Percentiles rank a stretch among this genome's conserved stretches.
phyloP scores from a whole-genome alignment of 1,139 yeast genomes.

The Geotrichum europaeum region DNA sequence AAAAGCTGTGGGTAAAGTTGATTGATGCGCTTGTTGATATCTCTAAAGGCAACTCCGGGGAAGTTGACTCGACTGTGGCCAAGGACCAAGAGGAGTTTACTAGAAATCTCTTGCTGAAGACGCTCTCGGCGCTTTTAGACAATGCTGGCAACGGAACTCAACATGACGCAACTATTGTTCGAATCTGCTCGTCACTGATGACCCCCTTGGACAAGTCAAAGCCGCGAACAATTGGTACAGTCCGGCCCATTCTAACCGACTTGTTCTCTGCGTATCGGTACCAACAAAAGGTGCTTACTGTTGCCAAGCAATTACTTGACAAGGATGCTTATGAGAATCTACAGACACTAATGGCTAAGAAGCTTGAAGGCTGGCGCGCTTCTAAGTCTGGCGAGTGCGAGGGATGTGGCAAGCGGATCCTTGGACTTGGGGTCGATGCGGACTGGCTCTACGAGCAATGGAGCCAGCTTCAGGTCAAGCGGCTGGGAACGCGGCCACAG shows the following conservation, averaged over 20 bases:
- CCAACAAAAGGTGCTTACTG: slow-evolving; percentile 52
- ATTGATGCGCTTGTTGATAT: slow-evolving; percentile 30
- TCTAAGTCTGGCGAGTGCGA: slow-evolving; percentile 51
- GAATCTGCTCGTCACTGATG: slow-evolving; percentile 27
- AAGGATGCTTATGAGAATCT: slow-evolving; percentile 47
- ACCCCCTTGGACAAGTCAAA: slow-evolving; percentile 22
- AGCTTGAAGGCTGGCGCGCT: slow-evolving; percentile 57
- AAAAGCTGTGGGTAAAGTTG: slow-evolving; percentile 30
- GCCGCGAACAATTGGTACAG: slow-evolving; percentile 33
- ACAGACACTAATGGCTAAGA: slow-evolving; percentile 38
- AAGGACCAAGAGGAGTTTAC: slow-evolving; percentile 18
- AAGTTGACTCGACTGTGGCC: slow-evolving; percentile 4
- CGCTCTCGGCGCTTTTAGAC: slow-evolving; percentile 26
- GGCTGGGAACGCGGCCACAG: slow-evolving; percentile 5
- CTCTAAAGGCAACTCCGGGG: slow-evolving; percentile 3
- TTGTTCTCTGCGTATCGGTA: slow-evolving; percentile 59
- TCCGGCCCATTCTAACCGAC: slow-evolving; percentile 56
- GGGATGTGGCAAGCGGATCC: slow-evolving; percentile 59
- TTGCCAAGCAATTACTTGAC: slow-evolving; percentile 50
- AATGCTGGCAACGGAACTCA: slow-evolving; percentile 21
- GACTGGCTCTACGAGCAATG: slow-evolving; percentile 33
- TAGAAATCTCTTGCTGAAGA: slow-evolving; percentile 23
- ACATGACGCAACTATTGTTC: slow-evolving; percentile 26
- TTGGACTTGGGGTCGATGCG: slow-evolving; percentile 53
- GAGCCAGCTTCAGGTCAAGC: slow-evolving; percentile 26